Evolutionary conservation across 164 flowering plant genomes (phyloP).

Genomic region (Santalum album): DNA sequence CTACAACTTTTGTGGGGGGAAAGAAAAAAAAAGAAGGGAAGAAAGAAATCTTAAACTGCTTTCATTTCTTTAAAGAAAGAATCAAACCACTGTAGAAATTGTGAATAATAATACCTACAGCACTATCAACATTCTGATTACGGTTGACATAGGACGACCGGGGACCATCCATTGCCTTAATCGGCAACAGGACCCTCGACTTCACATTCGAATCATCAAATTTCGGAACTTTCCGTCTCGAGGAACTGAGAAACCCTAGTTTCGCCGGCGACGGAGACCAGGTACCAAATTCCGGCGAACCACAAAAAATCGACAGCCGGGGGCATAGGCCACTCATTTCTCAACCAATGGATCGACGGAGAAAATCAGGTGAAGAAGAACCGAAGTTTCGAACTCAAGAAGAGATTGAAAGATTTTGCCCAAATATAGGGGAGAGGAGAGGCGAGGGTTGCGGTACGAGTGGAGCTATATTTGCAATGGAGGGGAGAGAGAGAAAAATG

Average conservation of each 20-base stretch:
- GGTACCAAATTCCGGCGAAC: background rate
- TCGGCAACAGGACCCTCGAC: constrained; percentile 14
- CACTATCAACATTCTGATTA: constrained; percentile 3
- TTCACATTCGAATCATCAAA: constrained; percentile 2
- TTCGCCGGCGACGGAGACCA: background rate
- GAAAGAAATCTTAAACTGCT: constrained; percentile 6
- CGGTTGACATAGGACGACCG: constrained; percentile 9
- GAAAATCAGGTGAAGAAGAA: too few species aligned
- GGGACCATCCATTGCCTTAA: constrained; percentile 24
- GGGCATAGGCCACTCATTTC: background rate
- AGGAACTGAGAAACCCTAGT: background rate
- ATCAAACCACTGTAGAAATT: background rate
- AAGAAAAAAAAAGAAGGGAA: constrained; percentile 12
- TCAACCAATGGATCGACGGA: too few species aligned
- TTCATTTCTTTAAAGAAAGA: background rate
- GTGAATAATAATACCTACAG: background rate
- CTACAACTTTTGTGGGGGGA: background rate
- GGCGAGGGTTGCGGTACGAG: too few species aligned
- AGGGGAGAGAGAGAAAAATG: too few species aligned
- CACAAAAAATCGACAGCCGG: background rate
- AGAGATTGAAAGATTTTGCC: too few species aligned
- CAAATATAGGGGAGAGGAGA: too few species aligned
- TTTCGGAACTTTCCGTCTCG: background rate
- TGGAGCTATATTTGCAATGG: too few species aligned
- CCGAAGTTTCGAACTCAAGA: too few species aligned